Percentiles rank a stretch among this genome's conserved stretches.
Conservation (phyloP, 768 basidiomycete genomes). For the Favolaschia claudopus region DNA sequence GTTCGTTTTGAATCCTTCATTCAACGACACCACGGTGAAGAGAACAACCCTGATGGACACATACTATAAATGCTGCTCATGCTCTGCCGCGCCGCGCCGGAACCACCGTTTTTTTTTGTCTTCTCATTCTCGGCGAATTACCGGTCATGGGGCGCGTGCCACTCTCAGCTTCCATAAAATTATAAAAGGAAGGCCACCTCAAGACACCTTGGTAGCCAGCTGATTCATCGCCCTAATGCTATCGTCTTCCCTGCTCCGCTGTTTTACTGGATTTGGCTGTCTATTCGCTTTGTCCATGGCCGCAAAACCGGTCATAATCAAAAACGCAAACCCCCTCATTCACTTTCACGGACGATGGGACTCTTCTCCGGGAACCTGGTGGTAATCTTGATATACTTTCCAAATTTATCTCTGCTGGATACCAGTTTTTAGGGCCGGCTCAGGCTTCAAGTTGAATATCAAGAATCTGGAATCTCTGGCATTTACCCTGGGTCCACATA, state of each 20-base stretch:
- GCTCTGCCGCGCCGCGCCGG: too few relatives aligned
- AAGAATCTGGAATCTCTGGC: conserved; percentile 49
- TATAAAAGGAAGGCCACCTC: too few relatives aligned
- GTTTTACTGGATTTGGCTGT: not conserved
- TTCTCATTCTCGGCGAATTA: conserved; percentile 1
- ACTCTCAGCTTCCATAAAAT: not conserved
- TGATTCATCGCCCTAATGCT: too few relatives aligned
- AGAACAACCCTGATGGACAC: too few relatives aligned
- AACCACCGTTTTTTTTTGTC: too few relatives aligned
- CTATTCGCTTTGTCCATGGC: conserved; percentile 7
- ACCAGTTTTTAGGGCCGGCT: conserved; percentile 52
- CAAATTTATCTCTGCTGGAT: not conserved
- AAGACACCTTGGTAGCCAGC: too few relatives aligned
- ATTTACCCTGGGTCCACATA: conserved; percentile 57
- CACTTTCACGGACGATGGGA: conserved; percentile 64
- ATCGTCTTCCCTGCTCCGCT: too few relatives aligned
- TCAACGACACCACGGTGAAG: too few relatives aligned
- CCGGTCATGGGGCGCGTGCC: not conserved
- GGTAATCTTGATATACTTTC: conserved; percentile 43
- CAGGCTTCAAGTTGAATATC: conserved; percentile 60
- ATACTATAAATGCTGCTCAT: too few relatives aligned
- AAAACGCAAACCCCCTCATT: conserved; percentile 50
- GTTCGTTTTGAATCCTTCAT: too few relatives aligned
- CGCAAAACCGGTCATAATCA: conserved; percentile 29
- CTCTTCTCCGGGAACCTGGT: conserved; percentile 60